phyloP scores from a whole-genome alignment of 2,329 filamentous ascomycete genomes.

The Diaporthe citri region DNA sequence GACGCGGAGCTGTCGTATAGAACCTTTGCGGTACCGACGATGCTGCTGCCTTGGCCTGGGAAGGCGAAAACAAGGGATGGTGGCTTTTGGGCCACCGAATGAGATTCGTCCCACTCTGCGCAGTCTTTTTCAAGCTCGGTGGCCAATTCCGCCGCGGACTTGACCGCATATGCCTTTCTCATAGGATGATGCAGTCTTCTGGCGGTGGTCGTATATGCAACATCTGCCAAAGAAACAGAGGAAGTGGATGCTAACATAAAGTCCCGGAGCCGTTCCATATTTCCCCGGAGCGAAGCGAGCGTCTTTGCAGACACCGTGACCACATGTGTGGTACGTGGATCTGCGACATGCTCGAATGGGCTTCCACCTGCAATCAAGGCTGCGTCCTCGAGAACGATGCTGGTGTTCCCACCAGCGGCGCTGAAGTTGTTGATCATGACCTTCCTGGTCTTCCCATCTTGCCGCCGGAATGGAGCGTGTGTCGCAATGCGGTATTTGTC shows the following conservation, averaged over 20 bases:
- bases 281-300: conserved; percentile 55
- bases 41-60: conserved; percentile 68
- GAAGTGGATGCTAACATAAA: conserved; percentile 66
- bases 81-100: conserved; percentile 47
- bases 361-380: conserved; percentile 44
- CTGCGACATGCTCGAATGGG: conserved; percentile 35
- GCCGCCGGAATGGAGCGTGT: neutral
- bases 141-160: conserved; percentile 56
- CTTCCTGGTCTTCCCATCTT: conserved; percentile 46
- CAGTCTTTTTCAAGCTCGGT: conserved; percentile 49
- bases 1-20: conserved; percentile 49
- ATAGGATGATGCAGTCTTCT: conserved; percentile 71
- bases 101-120: conserved; percentile 56
- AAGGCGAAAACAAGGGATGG: conserved; percentile 66
- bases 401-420: conserved; percentile 70
- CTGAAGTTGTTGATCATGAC: conserved; percentile 69
- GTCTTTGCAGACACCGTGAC: conserved; percentile 62
- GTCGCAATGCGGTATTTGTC: conserved; percentile 6
- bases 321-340: conserved; percentile 57
- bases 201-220: conserved; percentile 78
- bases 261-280: conserved; percentile 53
- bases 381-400: conserved; percentile 62
- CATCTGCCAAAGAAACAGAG: conserved; percentile 63
- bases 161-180: conserved; percentile 62
- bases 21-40: conserved; percentile 63